These are phyloP conservation scores for Phytophthora cactorum DNA, from an alignment of 352 stramenopile genomes.

Conservation along the genomic window DNA sequence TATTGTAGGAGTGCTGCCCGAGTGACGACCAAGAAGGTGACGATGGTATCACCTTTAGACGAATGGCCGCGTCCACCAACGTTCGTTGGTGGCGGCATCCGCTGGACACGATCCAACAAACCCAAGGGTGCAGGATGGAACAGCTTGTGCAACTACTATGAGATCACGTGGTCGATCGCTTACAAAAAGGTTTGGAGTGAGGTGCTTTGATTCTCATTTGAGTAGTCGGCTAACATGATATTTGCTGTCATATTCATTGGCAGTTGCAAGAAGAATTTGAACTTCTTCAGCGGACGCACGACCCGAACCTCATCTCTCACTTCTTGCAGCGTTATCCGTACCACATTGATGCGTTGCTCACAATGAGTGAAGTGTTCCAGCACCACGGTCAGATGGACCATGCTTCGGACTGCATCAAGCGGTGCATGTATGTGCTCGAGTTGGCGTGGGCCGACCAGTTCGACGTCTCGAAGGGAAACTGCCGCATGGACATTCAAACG, in stretches of 20 bases:
- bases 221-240: neutral
- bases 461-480: constrained; percentile 80
- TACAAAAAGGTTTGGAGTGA: constrained; percentile 78
- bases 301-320: constrained; percentile 82
- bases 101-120: constrained; percentile 85
- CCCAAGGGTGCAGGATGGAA: constrained; percentile 71
- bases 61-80: constrained; percentile 87
- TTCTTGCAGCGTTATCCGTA: constrained; percentile 87
- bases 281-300: constrained; percentile 80
- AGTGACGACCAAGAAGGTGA: constrained; percentile 75
- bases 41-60: constrained; percentile 77
- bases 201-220: neutral
- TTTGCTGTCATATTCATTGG: constrained; percentile 2
- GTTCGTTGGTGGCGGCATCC: constrained; percentile 86
- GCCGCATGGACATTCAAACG: constrained; percentile 80
- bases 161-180: constrained; percentile 86
- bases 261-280: constrained; percentile 86
- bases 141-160: constrained; percentile 78
- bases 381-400: constrained; percentile 91
- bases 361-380: constrained; percentile 90
- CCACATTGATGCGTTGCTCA: constrained; percentile 84
- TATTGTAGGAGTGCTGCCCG: constrained; percentile 53
- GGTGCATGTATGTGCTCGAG: constrained; percentile 85
- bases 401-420: constrained; percentile 84
- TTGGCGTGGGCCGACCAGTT: constrained; percentile 87